phyloP scores from a whole-genome alignment of 176 grass and related monocot genomes.

The Oryza glaberrima region DNA sequence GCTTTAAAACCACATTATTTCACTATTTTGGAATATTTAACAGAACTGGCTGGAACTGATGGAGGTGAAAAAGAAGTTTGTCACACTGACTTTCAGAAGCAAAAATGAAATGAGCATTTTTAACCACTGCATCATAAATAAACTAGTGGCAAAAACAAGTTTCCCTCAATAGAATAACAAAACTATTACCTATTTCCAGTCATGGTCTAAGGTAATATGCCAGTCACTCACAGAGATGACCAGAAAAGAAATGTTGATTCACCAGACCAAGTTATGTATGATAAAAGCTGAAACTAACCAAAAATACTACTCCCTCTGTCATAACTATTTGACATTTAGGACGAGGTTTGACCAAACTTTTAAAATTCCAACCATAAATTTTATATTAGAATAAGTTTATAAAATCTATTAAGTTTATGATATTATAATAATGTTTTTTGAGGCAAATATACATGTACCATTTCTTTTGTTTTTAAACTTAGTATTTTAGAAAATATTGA shows the following conservation, averaged over 20 bases:
- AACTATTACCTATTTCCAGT: no score
- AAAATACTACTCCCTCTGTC: not conserved
- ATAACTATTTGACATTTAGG: no score
- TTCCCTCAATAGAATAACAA: not conserved
- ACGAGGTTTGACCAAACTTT: no score
- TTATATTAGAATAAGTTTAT: no score
- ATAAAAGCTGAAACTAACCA: not conserved
- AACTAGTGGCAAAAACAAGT: not conserved
- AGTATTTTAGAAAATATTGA: no score
- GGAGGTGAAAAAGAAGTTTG: not conserved
- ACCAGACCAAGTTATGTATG: conserved; percentile 4
- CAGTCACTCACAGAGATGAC: not conserved
- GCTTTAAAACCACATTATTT: not conserved
- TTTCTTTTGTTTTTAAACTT: no score
- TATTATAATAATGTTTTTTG: no score
- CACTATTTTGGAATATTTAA: not conserved
- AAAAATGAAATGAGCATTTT: not conserved
- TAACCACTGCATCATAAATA: not conserved
- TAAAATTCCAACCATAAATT: no score
- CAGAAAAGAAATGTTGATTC: not conserved
- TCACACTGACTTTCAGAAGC: not conserved
- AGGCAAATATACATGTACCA: no score
- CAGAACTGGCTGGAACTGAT: not conserved
- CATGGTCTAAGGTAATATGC: not conserved
- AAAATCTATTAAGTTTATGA: no score